Base-by-base conservation (phyloP, 2,329 filamentous ascomycete species). In the Sarocladium brachiariae region DNA sequence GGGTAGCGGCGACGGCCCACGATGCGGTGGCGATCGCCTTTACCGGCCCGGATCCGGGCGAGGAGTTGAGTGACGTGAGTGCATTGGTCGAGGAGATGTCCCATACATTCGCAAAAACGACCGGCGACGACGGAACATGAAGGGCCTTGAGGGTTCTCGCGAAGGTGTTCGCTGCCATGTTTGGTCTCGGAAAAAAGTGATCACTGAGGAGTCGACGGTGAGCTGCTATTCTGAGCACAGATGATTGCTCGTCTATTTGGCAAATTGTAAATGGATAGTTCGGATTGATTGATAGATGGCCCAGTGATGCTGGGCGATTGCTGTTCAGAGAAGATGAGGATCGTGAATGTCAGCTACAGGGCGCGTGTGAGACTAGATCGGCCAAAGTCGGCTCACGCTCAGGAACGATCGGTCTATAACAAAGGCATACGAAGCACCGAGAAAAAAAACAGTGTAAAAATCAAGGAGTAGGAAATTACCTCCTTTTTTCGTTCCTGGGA, bases 71-170 rank as follows among this genome's bases (percentile, higher is more conserved):
- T 0, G 70, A 65, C 7, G 70, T 63, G 45, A 81, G 61, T 1
- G 70, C 58, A 13, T 62, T 60, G 33, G 79, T 74, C 3, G 77
- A 74, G 18, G 72, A 60, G 24, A 68, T 63, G 57, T 83, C 78
- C 68, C 75, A 80, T 54, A 80, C 65, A 56, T 83, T 83, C 10
- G 76, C 67, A 5, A 83, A 64, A 37, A 82, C 53, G 31, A 83
- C 53, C 11, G 80, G 79, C 1, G 66, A 58, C 2, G 73, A 71
- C 0, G 78, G 75, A 19, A 63, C 54, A 60, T 82, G 79, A 18
- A 82, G 73, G 34, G 59, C 57, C 53, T 69, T 67, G 52, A 70
- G 58, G 24, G 58, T 63, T 47, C 57, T 64, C 52, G 64, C 76
- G 54, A 55, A 54, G 11, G 59, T 48, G 54, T 68, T 68, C 8